Percentiles rank a stretch among this genome's conserved stretches.
phyloP scores from a whole-genome alignment of 768 basidiomycete species.

The Lactarius vividus region DNA sequence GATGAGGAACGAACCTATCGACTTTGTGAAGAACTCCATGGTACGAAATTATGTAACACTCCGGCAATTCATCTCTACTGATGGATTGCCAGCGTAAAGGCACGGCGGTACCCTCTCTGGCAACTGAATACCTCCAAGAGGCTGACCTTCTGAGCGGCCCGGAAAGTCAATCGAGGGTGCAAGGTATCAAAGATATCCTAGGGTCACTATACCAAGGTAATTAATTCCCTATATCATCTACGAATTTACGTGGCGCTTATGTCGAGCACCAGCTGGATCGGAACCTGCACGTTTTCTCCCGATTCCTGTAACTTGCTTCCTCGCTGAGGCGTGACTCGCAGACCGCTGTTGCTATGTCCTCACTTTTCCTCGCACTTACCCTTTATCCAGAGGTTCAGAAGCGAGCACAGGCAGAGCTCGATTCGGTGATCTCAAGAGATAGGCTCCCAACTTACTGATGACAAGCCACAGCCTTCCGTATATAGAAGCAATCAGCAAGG shows the following conservation, averaged over 20 bases:
- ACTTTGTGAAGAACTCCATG: conserved; percentile 2
- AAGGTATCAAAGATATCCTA: not conserved
- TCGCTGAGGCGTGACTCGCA: not conserved
- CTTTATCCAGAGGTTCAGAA: conserved; percentile 31
- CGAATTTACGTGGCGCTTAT: not conserved
- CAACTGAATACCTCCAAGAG: not conserved
- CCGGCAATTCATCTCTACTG: not conserved
- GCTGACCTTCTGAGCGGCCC: not conserved
- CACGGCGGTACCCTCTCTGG: not conserved
- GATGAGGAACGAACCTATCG: not conserved
- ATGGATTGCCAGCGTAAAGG: not conserved
- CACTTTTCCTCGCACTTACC: conserved; percentile 33
- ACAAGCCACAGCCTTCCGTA: conserved; percentile 1
- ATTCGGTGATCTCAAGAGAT: conserved; percentile 27
- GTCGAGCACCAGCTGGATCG: not conserved
- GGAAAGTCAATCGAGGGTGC: not conserved
- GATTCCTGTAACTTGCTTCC: not conserved
- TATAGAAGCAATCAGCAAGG: conserved; percentile 28
- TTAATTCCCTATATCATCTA: not conserved
- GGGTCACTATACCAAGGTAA: not conserved
- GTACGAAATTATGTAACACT: not conserved
- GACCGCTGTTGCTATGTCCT: conserved; percentile 19
- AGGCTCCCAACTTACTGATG: not conserved
- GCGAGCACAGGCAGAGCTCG: conserved; percentile 30
- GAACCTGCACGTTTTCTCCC: not conserved